phyloP scores from a whole-genome alignment of 2,329 filamentous ascomycete species.

The Fusarium sp. region DNA sequence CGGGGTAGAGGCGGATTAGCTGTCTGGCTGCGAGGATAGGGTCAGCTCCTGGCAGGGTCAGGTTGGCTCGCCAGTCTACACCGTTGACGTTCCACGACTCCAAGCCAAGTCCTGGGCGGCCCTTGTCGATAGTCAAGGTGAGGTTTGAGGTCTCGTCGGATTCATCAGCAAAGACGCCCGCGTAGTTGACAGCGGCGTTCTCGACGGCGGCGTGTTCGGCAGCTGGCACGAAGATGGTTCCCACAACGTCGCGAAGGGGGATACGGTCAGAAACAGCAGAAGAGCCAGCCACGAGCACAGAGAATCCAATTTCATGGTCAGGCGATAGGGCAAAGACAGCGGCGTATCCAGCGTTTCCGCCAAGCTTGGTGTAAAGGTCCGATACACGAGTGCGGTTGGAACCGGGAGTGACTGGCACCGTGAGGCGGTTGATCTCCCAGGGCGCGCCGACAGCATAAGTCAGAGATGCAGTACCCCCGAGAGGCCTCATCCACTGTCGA shows the following conservation, averaged over 20 bases:
- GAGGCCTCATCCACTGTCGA: slow-evolving; percentile 35
- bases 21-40: not conserved
- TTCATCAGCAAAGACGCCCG: not conserved
- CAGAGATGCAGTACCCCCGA: slow-evolving; percentile 19
- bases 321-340: slow-evolving; percentile 45
- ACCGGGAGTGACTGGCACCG: slow-evolving; percentile 6
- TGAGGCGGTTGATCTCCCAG: slow-evolving; percentile 37
- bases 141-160: slow-evolving; percentile 1
- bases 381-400: slow-evolving; percentile 42
- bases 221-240: not conserved
- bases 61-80: not conserved
- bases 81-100: slow-evolving; percentile 2
- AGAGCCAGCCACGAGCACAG: not conserved
- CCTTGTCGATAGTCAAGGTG: slow-evolving; percentile 18
- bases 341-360: slow-evolving; percentile 43
- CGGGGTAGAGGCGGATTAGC: not conserved
- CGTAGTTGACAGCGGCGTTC: not conserved
- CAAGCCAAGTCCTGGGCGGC: slow-evolving; percentile 13
- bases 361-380: slow-evolving; percentile 45
- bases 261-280: not conserved
- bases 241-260: not conserved
- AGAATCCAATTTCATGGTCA: slow-evolving; percentile 45
- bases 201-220: slow-evolving; percentile 2
- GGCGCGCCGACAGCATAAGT: slow-evolving; percentile 25
- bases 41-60: not conserved